Evolutionary conservation across 2,329 filamentous ascomycete genomes (phyloP), one percentile per base, ranked within the genome.

Genomic region (Fusarium stilboides): DNA sequence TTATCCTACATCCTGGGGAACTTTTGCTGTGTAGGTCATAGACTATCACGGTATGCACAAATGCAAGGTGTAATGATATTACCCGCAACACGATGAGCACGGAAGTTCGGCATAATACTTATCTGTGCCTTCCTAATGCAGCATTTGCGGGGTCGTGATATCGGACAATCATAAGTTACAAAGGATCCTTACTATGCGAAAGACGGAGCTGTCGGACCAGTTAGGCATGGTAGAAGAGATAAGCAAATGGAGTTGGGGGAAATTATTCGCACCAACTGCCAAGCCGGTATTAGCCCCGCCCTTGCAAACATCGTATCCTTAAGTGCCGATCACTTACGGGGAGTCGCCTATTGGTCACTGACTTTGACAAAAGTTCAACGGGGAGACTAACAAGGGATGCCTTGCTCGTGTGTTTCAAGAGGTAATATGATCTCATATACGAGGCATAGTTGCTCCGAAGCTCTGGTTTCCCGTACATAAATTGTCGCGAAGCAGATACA

Each of bases 41-140:
- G 12, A 36, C 34, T 36, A 15, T 36, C 6, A 17, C 15, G 15
- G 34, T 13, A 12, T 17, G 15, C 8, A 36, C 34, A 36, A 19
- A 54, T 28, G 39, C 40, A 40, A 36, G 33, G 47, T 34, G 6
- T 8, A 49, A 36, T 17, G 28, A 12, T 31, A 5, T 31, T 31
- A 31, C 28, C 10, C 13, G 45, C 20, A 33, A n/a, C 34, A 26
- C 2, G 14, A 61, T 31, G 13, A 44, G 62, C 9, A 28, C 64
- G 64, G 64, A 68, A 62, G 57, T 67, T 67, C 64, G 64, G 64
- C 64, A 67, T 57, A 26, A 31, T 15, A 39, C 34, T 40, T 64
- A 47, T 47, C 59, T 20, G 36, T 54, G 64, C 64, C 63, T 67
- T 67, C 63, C 64, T 67, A 53, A 58, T 67, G 33, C 45, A 57